A percentile compares a stretch with the other conserved stretches of the same genome.
phyloP scores from a whole-genome alignment of 495 filamentous ascomycete species.

The Xylaria longipes region DNA sequence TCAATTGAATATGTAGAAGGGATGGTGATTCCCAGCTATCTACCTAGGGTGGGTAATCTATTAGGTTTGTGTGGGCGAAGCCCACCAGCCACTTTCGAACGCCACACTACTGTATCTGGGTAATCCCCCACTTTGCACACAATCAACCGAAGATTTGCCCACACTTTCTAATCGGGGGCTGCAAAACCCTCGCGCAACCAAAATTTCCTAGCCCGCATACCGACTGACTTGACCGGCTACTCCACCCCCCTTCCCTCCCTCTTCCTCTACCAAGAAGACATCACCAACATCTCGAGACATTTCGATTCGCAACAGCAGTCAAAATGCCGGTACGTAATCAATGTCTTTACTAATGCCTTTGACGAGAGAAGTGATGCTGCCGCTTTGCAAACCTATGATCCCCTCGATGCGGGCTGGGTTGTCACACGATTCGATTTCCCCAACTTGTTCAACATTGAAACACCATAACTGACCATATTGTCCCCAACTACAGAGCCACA shows the following conservation, averaged over 20 bases:
- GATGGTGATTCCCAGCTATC: too few species aligned
- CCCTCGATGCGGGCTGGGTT: neutral
- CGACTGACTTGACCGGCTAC: slow-evolving; percentile 33
- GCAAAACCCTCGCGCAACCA: slow-evolving; percentile 42
- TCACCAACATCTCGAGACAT: slow-evolving; percentile 47
- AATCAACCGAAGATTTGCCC: slow-evolving; percentile 32
- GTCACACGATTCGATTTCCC: neutral
- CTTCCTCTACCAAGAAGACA: slow-evolving; percentile 39
- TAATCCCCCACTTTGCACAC: neutral
- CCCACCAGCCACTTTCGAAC: too few species aligned
- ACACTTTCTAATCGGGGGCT: slow-evolving; percentile 49
- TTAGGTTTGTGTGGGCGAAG: too few species aligned
- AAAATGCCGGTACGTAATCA: slow-evolving; percentile 80
- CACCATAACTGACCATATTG: slow-evolving; percentile 28
- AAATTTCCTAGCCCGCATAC: slow-evolving; percentile 35
- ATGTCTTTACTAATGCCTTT: neutral
- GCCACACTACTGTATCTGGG: too few species aligned
- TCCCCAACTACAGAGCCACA: slow-evolving; percentile 76
- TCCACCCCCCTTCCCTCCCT: slow-evolving; percentile 38
- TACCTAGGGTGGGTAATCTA: too few species aligned
- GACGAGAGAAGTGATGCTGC: neutral
- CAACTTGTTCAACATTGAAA: neutral
- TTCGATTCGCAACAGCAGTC: slow-evolving; percentile 61
- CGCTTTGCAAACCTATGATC: neutral
- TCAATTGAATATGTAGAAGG: too few species aligned